Base-by-base conservation (phyloP, 1,139 yeast genomes). In the Magnusiomyces magnusii region DNA sequence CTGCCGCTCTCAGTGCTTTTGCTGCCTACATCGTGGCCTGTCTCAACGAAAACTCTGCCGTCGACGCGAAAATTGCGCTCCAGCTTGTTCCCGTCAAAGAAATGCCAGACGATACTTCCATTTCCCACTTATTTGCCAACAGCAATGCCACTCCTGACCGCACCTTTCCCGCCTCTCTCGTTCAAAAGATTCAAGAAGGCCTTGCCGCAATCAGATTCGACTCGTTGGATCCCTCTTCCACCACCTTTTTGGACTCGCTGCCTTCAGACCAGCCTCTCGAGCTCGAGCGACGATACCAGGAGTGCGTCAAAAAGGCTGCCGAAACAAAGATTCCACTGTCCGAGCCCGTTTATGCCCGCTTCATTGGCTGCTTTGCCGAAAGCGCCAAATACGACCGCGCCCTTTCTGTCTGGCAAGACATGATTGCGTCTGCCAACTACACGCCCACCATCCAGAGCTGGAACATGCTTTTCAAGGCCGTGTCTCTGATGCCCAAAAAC, bases 401-500 rank as follows among this genome's bases (percentile, higher is more conserved):
- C 2, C 70, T 75, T 55, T 66, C 69, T 3, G 62, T 76, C 2
- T 80, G 82, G 81, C 75, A 73, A 56, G 71, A 70, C 49, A 65
- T 80, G 66, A 62, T 73, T 27, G 60, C 66, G 23, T 58, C 66
- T 5, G 59, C 66, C 3, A 72, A 70, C 3, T 61, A 71, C 13
- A 60, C 60, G 1, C 76, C 78, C 5, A 64, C 75, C 1, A 64
- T 74, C 13, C 66, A 66, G 9, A 68, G 76, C 2, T 81, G 83
- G 83, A 78, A 80, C 58, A 74, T 76, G 56, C 68, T 81, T 55
- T 69, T 81, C 39, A 67, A 71, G 51, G 73, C 82, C 0, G 79
- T 76, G 27, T 68, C 78, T 2, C 70, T 71, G 34, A 59, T 69
- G 13, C 64, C 61, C 23, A 63, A 60, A 34, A 66, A 69, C 51